Percentiles rank a stretch among this genome's conserved stretches.
phyloP scores from a whole-genome alignment of 2,329 filamentous ascomycete genomes.

The Lasiodiplodia citricola region DNA sequence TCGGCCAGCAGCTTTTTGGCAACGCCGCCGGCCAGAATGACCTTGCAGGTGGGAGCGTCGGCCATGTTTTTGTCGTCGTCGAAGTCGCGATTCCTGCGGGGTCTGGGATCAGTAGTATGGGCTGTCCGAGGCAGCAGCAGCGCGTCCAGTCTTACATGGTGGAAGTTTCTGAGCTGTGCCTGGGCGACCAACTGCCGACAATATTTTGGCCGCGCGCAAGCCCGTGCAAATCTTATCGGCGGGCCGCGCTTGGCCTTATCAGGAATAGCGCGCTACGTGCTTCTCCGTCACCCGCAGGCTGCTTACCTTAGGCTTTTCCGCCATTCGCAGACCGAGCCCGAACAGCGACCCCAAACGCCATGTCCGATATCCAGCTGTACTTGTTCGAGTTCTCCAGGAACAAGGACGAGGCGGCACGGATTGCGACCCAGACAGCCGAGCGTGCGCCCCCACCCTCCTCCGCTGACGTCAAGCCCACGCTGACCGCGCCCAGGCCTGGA shows the following conservation, averaged over 20 bases:
- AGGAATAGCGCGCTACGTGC: slow-evolving; percentile 16
- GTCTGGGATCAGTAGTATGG: slow-evolving; percentile 9
- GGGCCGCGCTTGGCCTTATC: slow-evolving; percentile 11
- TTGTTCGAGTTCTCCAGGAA: slow-evolving; percentile 56
- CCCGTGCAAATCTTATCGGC: slow-evolving; percentile 24
- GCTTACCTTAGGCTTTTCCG: slow-evolving; percentile 24
- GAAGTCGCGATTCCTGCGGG: background rate
- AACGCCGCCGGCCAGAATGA: slow-evolving; percentile 85
- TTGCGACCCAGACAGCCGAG: slow-evolving; percentile 50
- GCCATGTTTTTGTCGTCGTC: slow-evolving; percentile 25
- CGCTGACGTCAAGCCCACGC: slow-evolving; percentile 19
- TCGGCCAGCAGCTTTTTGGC: slow-evolving; percentile 81
- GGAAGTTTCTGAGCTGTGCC: slow-evolving; percentile 8
- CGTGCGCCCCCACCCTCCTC: slow-evolving; percentile 33
- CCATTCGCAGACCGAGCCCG: slow-evolving; percentile 18
- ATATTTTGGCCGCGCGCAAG: slow-evolving; percentile 18
- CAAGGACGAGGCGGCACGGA: slow-evolving; percentile 51
- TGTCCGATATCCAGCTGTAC: slow-evolving; percentile 60
- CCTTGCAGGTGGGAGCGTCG: slow-evolving; percentile 73
- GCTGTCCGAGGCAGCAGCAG: background rate
- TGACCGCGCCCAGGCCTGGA: slow-evolving; percentile 57
- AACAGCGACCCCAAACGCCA: slow-evolving; percentile 31
- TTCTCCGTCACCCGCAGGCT: slow-evolving; percentile 25
- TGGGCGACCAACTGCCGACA: slow-evolving; percentile 17
- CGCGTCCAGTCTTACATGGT: slow-evolving; percentile 7